Conservation (phyloP, 2,329 filamentous ascomycete genomes). For the Fusarium humuli region DNA sequence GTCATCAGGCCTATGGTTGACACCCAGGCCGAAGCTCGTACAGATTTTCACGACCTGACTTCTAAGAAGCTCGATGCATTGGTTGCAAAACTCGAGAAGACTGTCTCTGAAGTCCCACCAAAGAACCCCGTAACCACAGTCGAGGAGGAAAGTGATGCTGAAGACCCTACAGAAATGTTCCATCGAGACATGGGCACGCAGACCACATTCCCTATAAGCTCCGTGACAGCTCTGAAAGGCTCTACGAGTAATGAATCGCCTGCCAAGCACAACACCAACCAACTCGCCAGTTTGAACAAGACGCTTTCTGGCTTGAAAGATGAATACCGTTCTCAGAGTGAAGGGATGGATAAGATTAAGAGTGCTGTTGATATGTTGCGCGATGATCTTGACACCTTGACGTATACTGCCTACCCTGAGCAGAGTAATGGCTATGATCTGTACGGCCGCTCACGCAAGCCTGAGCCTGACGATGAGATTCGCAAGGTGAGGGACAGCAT, state of each 20-base stretch:
- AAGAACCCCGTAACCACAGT: conserved; percentile 39
- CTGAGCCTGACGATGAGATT: conserved; percentile 76
- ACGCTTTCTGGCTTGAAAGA: conserved; percentile 58
- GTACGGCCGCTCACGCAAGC: conserved; percentile 58
- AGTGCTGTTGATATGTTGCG: conserved; percentile 68
- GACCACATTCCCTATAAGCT: conserved; percentile 63
- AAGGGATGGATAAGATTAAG: conserved; percentile 64
- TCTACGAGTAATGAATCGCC: conserved; percentile 42
- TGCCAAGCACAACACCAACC: conserved; percentile 55
- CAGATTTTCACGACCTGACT: conserved; percentile 64
- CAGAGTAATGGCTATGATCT: conserved; percentile 55
- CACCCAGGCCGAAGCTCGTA: conserved; percentile 62
- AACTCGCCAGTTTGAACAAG: conserved; percentile 57
- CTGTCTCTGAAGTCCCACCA: conserved; percentile 71
- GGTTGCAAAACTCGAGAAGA: conserved; percentile 63
- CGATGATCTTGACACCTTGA: conserved; percentile 73
- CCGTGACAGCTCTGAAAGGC: conserved; percentile 24
- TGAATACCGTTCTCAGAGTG: conserved; percentile 58
- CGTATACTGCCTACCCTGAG: conserved; percentile 57
- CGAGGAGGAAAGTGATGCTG: conserved; percentile 59
- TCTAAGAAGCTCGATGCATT: conserved; percentile 59
- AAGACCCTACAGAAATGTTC: conserved; percentile 81
- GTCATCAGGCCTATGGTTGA: conserved; percentile 73
- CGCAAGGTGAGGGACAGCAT: conserved; percentile 80
- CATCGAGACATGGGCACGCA: conserved; percentile 85